These are phyloP conservation scores for Ceratopteris richardii DNA, from an alignment of 75 land plant species.

Conservation along the genomic window DNA sequence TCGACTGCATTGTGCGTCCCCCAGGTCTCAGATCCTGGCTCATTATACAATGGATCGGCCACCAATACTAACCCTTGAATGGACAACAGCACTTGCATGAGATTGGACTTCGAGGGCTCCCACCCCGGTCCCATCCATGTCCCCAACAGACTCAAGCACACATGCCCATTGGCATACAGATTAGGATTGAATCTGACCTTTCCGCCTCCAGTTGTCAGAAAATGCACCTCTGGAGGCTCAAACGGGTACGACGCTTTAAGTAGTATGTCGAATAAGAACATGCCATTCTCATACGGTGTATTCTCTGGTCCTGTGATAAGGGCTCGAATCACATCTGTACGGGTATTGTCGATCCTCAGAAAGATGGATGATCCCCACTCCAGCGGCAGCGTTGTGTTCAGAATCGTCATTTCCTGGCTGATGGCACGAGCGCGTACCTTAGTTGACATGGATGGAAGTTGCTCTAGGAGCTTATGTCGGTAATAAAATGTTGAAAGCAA, in stretches of 20 bases:
- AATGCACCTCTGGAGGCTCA: slow-evolving; percentile 30
- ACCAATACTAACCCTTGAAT: slow-evolving; percentile 36
- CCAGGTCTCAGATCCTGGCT: slow-evolving; percentile 31
- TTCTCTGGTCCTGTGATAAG: slow-evolving; percentile 29
- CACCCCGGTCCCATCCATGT: slow-evolving; percentile 42
- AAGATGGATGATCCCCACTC: slow-evolving; percentile 43
- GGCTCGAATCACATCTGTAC: slow-evolving; percentile 29
- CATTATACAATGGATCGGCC: slow-evolving; percentile 33
- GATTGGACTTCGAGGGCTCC: slow-evolving; percentile 32
- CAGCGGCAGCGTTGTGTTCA: slow-evolving; percentile 25
- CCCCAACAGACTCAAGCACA: slow-evolving; percentile 38
- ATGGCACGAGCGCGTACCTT: slow-evolving; percentile 26
- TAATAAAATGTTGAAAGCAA: not conserved
- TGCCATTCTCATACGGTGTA: slow-evolving; percentile 41
- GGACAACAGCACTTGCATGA: slow-evolving; percentile 36
- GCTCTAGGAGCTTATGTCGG: not conserved
- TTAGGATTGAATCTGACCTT: slow-evolving; percentile 43
- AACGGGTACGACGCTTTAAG: slow-evolving; percentile 30
- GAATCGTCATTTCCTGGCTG: slow-evolving; percentile 22
- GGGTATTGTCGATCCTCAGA: slow-evolving; percentile 25
- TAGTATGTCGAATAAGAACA: slow-evolving; percentile 33
- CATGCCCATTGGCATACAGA: slow-evolving; percentile 31
- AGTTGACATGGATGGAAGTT: slow-evolving; percentile 17
- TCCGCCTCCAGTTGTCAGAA: slow-evolving; percentile 41
- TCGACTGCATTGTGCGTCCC: slow-evolving; percentile 8